Percentiles rank a stretch among this genome's conserved stretches.
Evolutionary conservation across 768 basidiomycete genomes (phyloP).

Genomic region (Tubosaeta sp.): DNA sequence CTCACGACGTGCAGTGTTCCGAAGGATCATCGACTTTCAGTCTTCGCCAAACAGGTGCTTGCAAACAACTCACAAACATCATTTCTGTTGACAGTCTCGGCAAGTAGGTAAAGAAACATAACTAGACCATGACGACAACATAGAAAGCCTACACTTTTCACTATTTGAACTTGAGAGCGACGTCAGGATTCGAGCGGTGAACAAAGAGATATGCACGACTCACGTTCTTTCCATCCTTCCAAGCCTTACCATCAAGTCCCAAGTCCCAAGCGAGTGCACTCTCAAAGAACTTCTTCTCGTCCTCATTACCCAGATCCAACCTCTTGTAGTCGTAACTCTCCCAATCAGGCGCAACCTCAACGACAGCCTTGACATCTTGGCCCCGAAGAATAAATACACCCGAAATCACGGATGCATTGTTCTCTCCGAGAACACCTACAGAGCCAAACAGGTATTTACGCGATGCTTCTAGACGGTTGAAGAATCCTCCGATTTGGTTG

Average conservation of each 20-base stretch:
- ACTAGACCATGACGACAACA: conserved; percentile 6
- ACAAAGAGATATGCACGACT: conserved; percentile 32
- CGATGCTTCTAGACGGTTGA: conserved; percentile 95
- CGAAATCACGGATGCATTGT: conserved; percentile 74
- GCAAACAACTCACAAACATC: background rate
- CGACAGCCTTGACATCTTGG: conserved; percentile 60
- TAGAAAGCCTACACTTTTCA: conserved; percentile 19
- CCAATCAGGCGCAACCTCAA: conserved; percentile 84
- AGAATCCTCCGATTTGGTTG: conserved; percentile 93
- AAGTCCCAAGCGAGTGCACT: conserved; percentile 92
- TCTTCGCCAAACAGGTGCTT: background rate
- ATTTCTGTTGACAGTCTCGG: background rate
- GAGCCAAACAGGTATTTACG: conserved; percentile 97
- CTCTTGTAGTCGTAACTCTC: conserved; percentile 82
- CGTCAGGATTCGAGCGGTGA: background rate
- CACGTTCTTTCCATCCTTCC: conserved; percentile 88
- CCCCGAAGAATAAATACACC: conserved; percentile 86
- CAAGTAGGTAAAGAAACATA: background rate
- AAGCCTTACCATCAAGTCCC: conserved; percentile 81
- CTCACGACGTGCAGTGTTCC: too few species aligned
- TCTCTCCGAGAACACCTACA: conserved; percentile 80
- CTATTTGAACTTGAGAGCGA: conserved; percentile 20
- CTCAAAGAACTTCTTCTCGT: conserved; percentile 89
- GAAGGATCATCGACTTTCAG: too few species aligned
- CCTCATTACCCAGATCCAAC: conserved; percentile 68